Percentiles rank a stretch among this genome's conserved stretches.
These are phyloP conservation scores for Ophiocordyceps camponoti-leonardi DNA, from an alignment of 2,329 filamentous ascomycete species.

Conservation along the genomic window DNA sequence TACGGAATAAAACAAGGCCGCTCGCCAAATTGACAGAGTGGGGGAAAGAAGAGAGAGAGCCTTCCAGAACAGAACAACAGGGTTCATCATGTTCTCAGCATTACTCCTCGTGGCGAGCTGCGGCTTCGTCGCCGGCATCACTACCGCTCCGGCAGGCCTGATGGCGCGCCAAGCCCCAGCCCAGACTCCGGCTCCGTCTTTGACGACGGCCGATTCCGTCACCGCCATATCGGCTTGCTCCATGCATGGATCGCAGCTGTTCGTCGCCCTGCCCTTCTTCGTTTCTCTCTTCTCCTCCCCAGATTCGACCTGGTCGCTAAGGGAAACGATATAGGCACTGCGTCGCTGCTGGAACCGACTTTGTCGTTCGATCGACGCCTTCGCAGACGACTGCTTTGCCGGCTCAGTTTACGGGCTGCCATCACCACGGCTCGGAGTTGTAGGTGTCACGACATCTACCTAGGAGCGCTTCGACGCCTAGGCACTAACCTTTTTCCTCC, in stretches of 20 bases:
- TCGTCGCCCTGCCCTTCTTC: no score
- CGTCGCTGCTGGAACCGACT: conserved; percentile 24
- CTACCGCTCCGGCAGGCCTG: not conserved
- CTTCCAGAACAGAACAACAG: no score
- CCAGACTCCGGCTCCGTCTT: conserved; percentile 14
- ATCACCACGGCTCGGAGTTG: conserved; percentile 40
- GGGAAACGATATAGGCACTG: no score
- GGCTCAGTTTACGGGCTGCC: conserved; percentile 46
- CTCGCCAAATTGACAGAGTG: no score
- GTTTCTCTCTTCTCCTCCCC: no score
- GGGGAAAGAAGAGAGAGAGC: no score
- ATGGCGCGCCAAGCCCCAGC: conserved; percentile 6
- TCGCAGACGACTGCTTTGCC: conserved; percentile 40
- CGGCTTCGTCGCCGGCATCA: not conserved
- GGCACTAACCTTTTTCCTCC: no score
- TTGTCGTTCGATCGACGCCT: conserved; percentile 24
- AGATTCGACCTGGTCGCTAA: no score
- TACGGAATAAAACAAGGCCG: no score
- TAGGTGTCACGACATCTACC: no score
- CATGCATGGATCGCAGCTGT: conserved; percentile 22
- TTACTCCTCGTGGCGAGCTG: not conserved
- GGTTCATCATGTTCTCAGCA: not conserved
- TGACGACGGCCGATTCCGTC: conserved; percentile 8
- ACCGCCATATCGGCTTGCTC: conserved; percentile 24
- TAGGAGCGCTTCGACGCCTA: no score